Evolutionary conservation across 1,284 basidiomycete species (phyloP).

Genomic region (Leccinum pachyderme): DNA sequence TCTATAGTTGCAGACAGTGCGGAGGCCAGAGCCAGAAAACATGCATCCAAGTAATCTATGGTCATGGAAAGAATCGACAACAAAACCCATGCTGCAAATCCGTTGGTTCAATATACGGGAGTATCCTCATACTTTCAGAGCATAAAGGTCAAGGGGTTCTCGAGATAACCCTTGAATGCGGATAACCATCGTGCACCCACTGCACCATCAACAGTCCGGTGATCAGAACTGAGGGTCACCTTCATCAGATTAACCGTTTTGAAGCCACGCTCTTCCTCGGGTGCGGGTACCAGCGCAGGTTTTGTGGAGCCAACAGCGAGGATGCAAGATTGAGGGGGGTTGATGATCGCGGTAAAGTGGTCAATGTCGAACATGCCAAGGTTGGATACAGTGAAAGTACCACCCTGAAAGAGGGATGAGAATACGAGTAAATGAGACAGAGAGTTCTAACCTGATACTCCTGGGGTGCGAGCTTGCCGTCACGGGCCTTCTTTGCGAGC

Average conservation of each 20-base stretch:
- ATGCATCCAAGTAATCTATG: conserved; percentile 26
- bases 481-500: conserved; percentile 92
- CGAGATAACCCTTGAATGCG: conserved; percentile 96
- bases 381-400: conserved; percentile 99
- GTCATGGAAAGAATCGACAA: conserved; percentile 14
- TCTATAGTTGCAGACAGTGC: conserved; percentile 20
- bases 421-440: conserved; percentile 1
- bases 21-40: conserved; percentile 11
- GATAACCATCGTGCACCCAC: conserved; percentile 88
- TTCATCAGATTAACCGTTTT: conserved; percentile 94
- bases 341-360: conserved; percentile 99
- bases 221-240: conserved; percentile 93
- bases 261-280: conserved; percentile 90
- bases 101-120: not conserved
- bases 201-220: conserved; percentile 93
- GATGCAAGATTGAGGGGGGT: conserved; percentile 97
- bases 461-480: conserved; percentile 92
- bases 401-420: conserved; percentile 58
- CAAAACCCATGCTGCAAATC: conserved; percentile 4
- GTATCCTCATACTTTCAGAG: conserved; percentile 48
- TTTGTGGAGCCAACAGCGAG: conserved; percentile 92
- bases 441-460: conserved; percentile 81
- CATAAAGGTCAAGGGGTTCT: conserved; percentile 95
- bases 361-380: conserved; percentile 97
- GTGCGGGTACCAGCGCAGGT: conserved; percentile 83